Conservation (phyloP, 257 asterid genomes). For the Schizonepeta tenuifolia region DNA sequence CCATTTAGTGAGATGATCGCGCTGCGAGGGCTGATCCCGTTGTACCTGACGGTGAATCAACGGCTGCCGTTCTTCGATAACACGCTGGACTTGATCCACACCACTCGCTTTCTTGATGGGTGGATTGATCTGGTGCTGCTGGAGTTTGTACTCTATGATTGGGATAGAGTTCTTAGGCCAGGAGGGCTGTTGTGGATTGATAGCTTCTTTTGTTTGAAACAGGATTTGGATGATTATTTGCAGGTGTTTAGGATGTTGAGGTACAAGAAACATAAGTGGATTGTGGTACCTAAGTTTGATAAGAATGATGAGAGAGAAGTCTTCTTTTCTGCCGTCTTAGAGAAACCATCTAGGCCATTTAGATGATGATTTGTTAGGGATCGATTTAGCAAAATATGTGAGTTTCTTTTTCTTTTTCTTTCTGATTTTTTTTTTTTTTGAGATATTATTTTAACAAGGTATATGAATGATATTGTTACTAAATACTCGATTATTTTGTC, state of each 20-base stretch:
- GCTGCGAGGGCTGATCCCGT: slow-evolving; percentile 57
- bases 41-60: slow-evolving; percentile 68
- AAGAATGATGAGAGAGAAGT: slow-evolving; percentile 53
- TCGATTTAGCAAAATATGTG: background rate
- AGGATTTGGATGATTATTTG: slow-evolving; percentile 59
- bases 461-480: background rate
- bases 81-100: slow-evolving; percentile 66
- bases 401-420: background rate
- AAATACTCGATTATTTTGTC: no score
- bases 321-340: slow-evolving; percentile 71
- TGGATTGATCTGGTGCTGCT: slow-evolving; percentile 67
- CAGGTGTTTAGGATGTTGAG: slow-evolving; percentile 52
- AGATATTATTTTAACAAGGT: background rate
- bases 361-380: slow-evolving; percentile 16
- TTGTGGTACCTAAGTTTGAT: slow-evolving; percentile 56
- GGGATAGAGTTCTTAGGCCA: slow-evolving; percentile 76
- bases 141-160: slow-evolving; percentile 63
- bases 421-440: no score
- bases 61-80: slow-evolving; percentile 74
- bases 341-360: slow-evolving; percentile 70
- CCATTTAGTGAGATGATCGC: slow-evolving; percentile 67
- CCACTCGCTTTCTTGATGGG: slow-evolving; percentile 67
- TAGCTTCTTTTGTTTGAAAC: slow-evolving; percentile 64
- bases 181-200: slow-evolving; percentile 74
- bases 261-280: slow-evolving; percentile 65